Conservation (phyloP, 768 basidiomycete species). For the Lactarius sanguifluus region DNA sequence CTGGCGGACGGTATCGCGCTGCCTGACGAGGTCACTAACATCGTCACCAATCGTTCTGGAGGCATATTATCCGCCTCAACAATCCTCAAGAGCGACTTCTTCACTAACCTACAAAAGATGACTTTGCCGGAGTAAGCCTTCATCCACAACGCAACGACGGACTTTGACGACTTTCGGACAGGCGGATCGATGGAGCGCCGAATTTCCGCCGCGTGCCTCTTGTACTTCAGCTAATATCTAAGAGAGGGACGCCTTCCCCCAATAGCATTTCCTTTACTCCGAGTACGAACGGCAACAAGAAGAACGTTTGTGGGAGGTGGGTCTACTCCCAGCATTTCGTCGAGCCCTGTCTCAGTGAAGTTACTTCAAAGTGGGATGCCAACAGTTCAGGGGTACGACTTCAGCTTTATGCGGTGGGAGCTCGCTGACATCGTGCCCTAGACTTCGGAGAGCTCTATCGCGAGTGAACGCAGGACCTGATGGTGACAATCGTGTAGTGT, state of each 20-base stretch:
- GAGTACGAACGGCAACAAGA: constrained; percentile 40
- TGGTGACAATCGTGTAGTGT: constrained; percentile 75
- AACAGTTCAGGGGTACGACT: constrained; percentile 74
- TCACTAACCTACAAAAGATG: constrained; percentile 94
- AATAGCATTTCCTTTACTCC: constrained; percentile 42
- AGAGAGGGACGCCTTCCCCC: constrained; percentile 33
- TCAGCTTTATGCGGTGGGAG: constrained; percentile 14
- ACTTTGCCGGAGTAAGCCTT: constrained; percentile 81
- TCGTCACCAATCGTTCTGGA: constrained; percentile 83
- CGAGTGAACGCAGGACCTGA: constrained; percentile 78
- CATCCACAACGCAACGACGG: not conserved
- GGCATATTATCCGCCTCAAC: constrained; percentile 86
- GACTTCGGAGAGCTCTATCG: constrained; percentile 73
- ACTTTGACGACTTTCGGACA: constrained; percentile 30
- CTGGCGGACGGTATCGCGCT: constrained; percentile 67
- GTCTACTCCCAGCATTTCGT: constrained; percentile 3
- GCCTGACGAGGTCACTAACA: constrained; percentile 86
- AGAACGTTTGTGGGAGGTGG: constrained; percentile 79
- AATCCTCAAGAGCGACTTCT: constrained; percentile 95
- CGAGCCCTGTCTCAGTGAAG: not conserved
- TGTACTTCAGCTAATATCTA: constrained; percentile 42
- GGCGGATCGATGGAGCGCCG: constrained; percentile 89
- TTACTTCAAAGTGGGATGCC: constrained; percentile 83
- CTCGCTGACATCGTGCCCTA: constrained; percentile 34
- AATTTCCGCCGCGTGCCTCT: constrained; percentile 88